phyloP scores from a whole-genome alignment of 768 basidiomycete species.

The Xerocomellus chrysenteron region DNA sequence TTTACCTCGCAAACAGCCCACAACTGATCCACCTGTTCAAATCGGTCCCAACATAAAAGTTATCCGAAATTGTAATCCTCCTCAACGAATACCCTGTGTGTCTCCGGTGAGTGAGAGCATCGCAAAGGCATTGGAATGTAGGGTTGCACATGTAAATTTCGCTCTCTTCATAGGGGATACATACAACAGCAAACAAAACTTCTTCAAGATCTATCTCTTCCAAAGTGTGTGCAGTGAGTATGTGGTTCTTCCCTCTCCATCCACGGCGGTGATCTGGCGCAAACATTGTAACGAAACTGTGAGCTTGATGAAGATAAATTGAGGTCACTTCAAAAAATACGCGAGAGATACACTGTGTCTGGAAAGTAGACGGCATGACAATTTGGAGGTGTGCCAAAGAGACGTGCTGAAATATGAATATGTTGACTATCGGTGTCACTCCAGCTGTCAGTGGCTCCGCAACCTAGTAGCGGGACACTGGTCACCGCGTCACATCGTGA shows the following conservation, averaged over 20 bases:
- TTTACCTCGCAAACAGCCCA: neutral
- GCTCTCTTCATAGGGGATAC: neutral
- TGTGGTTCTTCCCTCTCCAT: neutral
- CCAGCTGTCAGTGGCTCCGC: too few relatives aligned
- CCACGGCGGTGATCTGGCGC: constrained; percentile 1
- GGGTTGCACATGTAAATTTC: neutral
- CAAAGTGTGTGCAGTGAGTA: neutral
- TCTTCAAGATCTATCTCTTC: neutral
- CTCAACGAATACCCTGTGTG: neutral
- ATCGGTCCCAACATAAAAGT: neutral
- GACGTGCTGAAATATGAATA: neutral
- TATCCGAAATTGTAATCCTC: neutral
- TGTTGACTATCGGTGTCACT: neutral
- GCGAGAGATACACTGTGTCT: neutral
- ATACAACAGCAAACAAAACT: too few relatives aligned
- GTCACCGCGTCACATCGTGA: neutral
- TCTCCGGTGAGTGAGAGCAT: too few relatives aligned
- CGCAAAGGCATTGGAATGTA: too few relatives aligned
- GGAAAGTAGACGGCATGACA: neutral
- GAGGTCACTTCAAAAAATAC: neutral
- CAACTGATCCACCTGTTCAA: neutral
- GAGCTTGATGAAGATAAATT: constrained; percentile 2
- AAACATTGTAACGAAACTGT: neutral
- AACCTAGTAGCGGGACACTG: too few relatives aligned
- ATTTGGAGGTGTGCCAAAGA: neutral